phyloP scores from a whole-genome alignment of 2,329 filamentous ascomycete genomes.

The Paradendryphiella salina region DNA sequence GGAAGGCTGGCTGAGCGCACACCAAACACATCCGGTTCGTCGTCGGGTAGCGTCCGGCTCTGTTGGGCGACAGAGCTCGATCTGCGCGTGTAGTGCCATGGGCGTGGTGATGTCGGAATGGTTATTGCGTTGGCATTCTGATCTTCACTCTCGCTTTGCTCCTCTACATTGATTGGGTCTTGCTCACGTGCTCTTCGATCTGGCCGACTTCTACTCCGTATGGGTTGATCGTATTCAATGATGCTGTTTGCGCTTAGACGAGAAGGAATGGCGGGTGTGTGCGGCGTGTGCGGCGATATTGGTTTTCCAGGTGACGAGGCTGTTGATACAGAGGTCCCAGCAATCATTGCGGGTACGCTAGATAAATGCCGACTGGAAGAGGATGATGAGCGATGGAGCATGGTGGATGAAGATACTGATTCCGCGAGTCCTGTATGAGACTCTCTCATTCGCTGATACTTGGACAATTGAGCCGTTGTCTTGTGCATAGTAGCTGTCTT shows the following conservation, averaged over 20 bases:
- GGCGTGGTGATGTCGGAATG: constrained; percentile 70
- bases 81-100: constrained; percentile 56
- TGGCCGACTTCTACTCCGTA: constrained; percentile 36
- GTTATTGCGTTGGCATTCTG: constrained; percentile 69
- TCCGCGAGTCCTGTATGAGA: constrained; percentile 88
- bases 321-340: constrained; percentile 72
- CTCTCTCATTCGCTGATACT: constrained; percentile 86
- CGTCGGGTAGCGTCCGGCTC: constrained; percentile 64
- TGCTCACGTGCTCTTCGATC: constrained; percentile 42
- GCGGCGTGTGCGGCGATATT: constrained; percentile 84
- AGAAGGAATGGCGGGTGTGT: constrained; percentile 91
- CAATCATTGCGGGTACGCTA: constrained; percentile 63
- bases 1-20: constrained; percentile 71
- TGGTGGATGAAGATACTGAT: constrained; percentile 86
- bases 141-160: constrained; percentile 36
- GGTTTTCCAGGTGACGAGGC: constrained; percentile 89
- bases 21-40: constrained; percentile 62
- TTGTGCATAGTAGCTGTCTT: constrained; percentile 72
- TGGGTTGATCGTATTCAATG: constrained; percentile 62
- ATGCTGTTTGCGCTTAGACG: constrained; percentile 91
- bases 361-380: constrained; percentile 75
- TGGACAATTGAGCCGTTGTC: constrained; percentile 77
- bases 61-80: constrained; percentile 72
- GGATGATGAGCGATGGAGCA: constrained; percentile 79
- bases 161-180: constrained; percentile 31